A percentile compares a stretch with the other conserved stretches of the same genome.
Conservation (phyloP, 1,139 yeast species). For the Candida pseudoviswanathii region DNA sequence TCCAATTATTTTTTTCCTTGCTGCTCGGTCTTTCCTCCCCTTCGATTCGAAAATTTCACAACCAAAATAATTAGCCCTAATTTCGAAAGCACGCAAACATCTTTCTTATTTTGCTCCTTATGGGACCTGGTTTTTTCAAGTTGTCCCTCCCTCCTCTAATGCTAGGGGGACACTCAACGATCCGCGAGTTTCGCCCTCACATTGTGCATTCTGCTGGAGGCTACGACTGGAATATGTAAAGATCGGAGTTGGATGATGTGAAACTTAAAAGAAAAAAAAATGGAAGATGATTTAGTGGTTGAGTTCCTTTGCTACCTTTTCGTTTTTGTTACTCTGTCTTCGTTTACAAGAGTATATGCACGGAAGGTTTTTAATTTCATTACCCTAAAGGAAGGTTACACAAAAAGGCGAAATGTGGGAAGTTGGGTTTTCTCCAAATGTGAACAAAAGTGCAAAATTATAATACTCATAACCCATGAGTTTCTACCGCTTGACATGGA, state of each 20-base stretch:
- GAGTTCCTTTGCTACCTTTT: background rate
- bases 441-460: background rate
- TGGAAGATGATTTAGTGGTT: background rate
- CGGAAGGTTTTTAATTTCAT: background rate
- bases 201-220: no score
- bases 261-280: constrained; percentile 1
- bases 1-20: background rate
- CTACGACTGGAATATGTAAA: background rate
- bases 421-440: no score
- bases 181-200: background rate
- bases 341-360: constrained; percentile 1
- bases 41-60: background rate
- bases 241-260: constrained; percentile 7
- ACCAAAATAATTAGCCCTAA: background rate
- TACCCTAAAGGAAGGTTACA: background rate
- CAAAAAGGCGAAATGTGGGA: background rate
- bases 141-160: no score
- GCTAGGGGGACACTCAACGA: background rate
- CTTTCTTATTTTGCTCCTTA: no score
- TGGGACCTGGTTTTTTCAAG: no score
- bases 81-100: background rate
- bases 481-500: constrained; percentile 5
- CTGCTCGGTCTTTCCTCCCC: background rate
- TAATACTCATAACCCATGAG: background rate
- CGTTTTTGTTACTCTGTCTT: background rate